These are phyloP conservation scores for Blastobotrys indianensis DNA, from an alignment of 1,139 yeast genomes.

Conservation along the genomic window DNA sequence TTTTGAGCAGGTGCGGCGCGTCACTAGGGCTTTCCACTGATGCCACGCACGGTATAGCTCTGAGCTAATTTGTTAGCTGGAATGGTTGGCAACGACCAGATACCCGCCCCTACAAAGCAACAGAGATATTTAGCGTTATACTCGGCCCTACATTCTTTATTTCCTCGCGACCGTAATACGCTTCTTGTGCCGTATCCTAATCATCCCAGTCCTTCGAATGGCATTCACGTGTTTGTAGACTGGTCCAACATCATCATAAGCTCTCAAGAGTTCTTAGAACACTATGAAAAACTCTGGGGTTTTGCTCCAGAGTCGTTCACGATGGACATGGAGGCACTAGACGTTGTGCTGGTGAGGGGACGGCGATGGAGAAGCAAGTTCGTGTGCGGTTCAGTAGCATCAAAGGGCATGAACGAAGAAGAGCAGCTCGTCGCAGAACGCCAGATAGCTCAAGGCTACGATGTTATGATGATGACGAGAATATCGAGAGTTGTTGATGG, in stretches of 20 bases:
- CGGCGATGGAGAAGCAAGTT: slow-evolving; percentile 12
- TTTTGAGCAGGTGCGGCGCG: no score
- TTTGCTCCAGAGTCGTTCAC: neutral
- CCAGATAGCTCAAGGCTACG: neutral
- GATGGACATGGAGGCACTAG: slow-evolving; percentile 16
- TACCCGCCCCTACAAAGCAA: neutral
- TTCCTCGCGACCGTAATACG: slow-evolving; percentile 20
- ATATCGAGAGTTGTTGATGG: neutral
- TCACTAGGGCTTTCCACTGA: no score
- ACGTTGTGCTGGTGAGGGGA: slow-evolving; percentile 20
- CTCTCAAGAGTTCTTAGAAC: slow-evolving; percentile 7
- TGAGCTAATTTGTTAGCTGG: no score
- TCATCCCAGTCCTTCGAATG: neutral
- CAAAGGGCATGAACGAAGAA: slow-evolving; percentile 1
- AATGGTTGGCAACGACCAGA: no score
- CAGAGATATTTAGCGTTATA: neutral
- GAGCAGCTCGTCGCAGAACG: neutral
- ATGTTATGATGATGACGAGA: slow-evolving; percentile 4
- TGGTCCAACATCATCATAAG: slow-evolving; percentile 24
- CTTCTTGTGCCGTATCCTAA: slow-evolving; percentile 19
- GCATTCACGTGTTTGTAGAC: slow-evolving; percentile 19
- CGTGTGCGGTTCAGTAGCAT: slow-evolving; percentile 7
- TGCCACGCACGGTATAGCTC: no score
- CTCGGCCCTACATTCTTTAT: slow-evolving; percentile 13
- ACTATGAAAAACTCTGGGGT: neutral